phyloP scores from a whole-genome alignment of 2,329 filamentous ascomycete genomes.

The Beauveria pseudobassiana region DNA sequence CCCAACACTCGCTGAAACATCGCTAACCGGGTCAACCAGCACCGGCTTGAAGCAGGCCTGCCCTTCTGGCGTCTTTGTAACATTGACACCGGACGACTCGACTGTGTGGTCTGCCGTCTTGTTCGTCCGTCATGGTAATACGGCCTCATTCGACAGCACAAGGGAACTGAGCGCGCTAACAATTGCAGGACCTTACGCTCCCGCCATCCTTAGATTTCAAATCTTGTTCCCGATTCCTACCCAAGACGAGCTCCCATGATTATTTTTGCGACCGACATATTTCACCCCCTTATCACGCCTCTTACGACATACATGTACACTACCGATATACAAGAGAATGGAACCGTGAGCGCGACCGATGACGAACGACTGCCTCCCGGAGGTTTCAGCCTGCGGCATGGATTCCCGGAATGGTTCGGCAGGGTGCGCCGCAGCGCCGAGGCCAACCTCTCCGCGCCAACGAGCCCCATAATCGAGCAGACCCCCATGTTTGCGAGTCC shows the following conservation, averaged over 20 bases:
- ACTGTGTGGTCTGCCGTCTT: slow-evolving; percentile 84
- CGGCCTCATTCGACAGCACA: slow-evolving; percentile 3
- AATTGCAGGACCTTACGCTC: slow-evolving; percentile 71
- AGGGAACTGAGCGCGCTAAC: background rate
- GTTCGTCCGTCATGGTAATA: slow-evolving; percentile 76
- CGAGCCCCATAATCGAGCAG: background rate
- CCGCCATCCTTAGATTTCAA: slow-evolving; percentile 81
- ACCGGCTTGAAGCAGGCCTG: slow-evolving; percentile 73
- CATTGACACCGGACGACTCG: slow-evolving; percentile 71
- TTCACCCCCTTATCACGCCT: slow-evolving; percentile 87
- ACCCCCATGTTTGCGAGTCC: background rate
- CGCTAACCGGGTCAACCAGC: slow-evolving; percentile 36
- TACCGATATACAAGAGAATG: slow-evolving; percentile 65
- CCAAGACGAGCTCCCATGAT: slow-evolving; percentile 74
- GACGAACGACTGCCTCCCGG: slow-evolving; percentile 79
- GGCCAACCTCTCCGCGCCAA: slow-evolving; percentile 13
- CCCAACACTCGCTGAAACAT: background rate
- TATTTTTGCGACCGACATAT: slow-evolving; percentile 86
- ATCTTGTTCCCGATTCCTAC: slow-evolving; percentile 77
- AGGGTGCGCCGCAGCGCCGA: slow-evolving; percentile 37
- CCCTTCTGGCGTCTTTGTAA: slow-evolving; percentile 81
- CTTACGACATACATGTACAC: slow-evolving; percentile 93
- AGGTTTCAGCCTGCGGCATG: slow-evolving; percentile 82
- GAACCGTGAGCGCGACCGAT: slow-evolving; percentile 76
- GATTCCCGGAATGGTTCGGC: slow-evolving; percentile 87